Evolutionary conservation across 108 stramenopile genomes (phyloP).

Genomic region (Mayamaea pseudoterrestris): DNA sequence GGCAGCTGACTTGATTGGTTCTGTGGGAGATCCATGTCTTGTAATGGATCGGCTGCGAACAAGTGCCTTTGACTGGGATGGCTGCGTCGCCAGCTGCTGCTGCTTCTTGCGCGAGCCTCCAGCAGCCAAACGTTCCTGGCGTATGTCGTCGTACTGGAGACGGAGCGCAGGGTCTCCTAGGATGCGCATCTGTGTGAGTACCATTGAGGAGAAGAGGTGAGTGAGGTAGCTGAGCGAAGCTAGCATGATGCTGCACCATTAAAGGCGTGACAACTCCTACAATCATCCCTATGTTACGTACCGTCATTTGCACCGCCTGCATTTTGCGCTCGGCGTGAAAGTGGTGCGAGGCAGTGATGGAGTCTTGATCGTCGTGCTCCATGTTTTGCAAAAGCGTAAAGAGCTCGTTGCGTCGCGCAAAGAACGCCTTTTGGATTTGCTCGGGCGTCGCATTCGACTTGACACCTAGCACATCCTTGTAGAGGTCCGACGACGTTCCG

Average conservation of each 20-base stretch:
- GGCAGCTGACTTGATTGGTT: not conserved
- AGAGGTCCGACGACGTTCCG: constrained; percentile 33
- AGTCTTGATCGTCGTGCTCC: constrained; percentile 6
- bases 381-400: constrained; percentile 21
- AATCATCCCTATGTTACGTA: no score
- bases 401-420: constrained; percentile 39
- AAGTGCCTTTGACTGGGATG: not conserved
- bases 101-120: constrained; percentile 3
- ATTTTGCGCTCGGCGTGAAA: constrained; percentile 25
- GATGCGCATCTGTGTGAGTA: constrained; percentile 27
- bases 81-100: not conserved
- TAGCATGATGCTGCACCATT: no score
- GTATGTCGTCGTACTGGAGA: constrained; percentile 23
- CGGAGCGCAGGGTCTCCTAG: constrained; percentile 29
- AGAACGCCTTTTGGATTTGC: constrained; percentile 35
- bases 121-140: constrained; percentile 16
- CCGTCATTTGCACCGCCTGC: constrained; percentile 39
- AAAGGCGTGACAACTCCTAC: no score
- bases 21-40: not conserved
- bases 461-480: constrained; percentile 25
- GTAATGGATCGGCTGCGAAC: not conserved
- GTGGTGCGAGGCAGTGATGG: constrained; percentile 6
- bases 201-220: no score
- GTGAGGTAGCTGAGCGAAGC: no score
- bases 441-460: constrained; percentile 17